These are phyloP conservation scores for Amanita molliuscula DNA, from an alignment of 768 basidiomycete species.

Conservation along the genomic window DNA sequence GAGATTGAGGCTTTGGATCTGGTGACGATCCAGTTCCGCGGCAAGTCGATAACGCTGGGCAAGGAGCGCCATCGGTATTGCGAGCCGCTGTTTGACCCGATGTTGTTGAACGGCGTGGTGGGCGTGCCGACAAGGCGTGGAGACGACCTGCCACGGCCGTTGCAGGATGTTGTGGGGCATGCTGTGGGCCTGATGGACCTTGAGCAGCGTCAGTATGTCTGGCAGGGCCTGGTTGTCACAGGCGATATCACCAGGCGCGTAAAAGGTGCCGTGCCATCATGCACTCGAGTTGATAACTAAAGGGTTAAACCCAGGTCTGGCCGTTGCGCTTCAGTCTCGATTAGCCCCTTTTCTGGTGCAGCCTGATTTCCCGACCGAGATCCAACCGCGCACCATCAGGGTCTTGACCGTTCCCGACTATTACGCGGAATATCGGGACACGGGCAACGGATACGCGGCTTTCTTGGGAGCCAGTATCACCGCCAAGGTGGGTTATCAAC, in stretches of 20 bases:
- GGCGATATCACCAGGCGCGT: slow-evolving; percentile 66
- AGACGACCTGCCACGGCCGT: slow-evolving; percentile 23
- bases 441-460: slow-evolving; percentile 69
- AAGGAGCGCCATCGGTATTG: slow-evolving; percentile 87
- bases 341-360: slow-evolving; percentile 51
- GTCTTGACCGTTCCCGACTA: slow-evolving; percentile 74
- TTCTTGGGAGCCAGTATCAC: slow-evolving; percentile 78
- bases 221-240: slow-evolving; percentile 73
- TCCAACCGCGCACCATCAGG: slow-evolving; percentile 58
- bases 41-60: slow-evolving; percentile 62
- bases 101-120: slow-evolving; percentile 33
- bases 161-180: slow-evolving; percentile 61
- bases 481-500: slow-evolving; percentile 52
- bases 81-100: slow-evolving; percentile 80
- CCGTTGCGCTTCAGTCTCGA: slow-evolving; percentile 60
- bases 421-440: slow-evolving; percentile 84
- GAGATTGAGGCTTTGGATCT: slow-evolving; percentile 83
- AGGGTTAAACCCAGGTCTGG: slow-evolving; percentile 35
- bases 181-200: slow-evolving; percentile 53
- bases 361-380: slow-evolving; percentile 56
- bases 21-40: slow-evolving; percentile 66
- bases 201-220: slow-evolving; percentile 60
- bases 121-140: slow-evolving; percentile 15
- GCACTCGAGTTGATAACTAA: too few species aligned
- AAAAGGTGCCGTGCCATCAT: slow-evolving; percentile 46